Conservation (phyloP, 139 green algal species). For the Nannochloris sp. region DNA sequence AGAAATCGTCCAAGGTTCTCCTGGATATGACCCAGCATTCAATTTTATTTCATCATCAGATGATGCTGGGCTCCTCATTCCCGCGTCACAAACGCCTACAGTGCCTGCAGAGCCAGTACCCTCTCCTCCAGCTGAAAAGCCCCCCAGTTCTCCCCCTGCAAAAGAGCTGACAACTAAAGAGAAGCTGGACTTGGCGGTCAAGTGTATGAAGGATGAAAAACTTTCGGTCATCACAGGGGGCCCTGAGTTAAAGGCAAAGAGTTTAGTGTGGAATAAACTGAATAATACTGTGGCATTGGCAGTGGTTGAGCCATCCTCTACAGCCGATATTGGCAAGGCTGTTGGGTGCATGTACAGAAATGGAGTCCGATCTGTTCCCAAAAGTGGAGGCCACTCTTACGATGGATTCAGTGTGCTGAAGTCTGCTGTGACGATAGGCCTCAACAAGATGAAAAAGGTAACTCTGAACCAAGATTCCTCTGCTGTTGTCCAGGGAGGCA, state of each 20-base stretch:
- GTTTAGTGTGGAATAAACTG: conserved; percentile 1
- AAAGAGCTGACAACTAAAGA: background rate
- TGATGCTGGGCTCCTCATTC: background rate
- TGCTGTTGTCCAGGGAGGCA: background rate
- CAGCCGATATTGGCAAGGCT: background rate
- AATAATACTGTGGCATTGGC: background rate
- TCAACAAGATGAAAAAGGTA: background rate
- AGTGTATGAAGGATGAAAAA: conserved; percentile 4
- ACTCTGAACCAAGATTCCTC: background rate
- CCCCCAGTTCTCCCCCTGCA: background rate
- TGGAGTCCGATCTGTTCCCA: background rate
- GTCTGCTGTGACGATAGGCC: background rate
- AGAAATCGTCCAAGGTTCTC: background rate
- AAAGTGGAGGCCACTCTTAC: background rate
- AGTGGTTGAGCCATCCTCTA: background rate
- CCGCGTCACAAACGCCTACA: background rate
- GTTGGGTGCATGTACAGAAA: background rate
- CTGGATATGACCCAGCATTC: conserved; percentile 2
- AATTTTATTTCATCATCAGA: background rate
- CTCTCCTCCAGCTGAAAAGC: background rate
- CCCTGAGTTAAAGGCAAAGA: background rate
- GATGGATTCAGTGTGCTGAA: background rate
- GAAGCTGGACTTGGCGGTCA: background rate
- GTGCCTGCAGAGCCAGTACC: background rate
- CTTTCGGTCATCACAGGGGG: background rate